Evolutionary conservation across 176 grass and related monocot genomes (phyloP).

Genomic region (Urochloa ruziziensis): DNA sequence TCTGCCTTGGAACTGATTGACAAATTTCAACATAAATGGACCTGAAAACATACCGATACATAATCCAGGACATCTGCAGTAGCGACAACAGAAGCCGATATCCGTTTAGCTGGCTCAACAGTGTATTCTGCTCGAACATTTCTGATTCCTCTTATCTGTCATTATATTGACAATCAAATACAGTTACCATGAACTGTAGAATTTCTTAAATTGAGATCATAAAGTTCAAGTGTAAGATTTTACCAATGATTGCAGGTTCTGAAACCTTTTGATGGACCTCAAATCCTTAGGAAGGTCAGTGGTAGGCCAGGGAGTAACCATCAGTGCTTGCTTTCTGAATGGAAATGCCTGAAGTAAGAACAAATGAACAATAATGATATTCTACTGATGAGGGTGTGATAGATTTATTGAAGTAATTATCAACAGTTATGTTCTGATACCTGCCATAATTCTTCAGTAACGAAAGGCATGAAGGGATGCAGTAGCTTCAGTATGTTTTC

Average conservation of each 20-base stretch:
- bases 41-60: slow-evolving; percentile 58
- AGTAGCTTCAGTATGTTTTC: slow-evolving; percentile 93
- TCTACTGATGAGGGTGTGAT: slow-evolving; percentile 1
- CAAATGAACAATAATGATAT: slow-evolving; percentile 27
- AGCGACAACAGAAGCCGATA: slow-evolving; percentile 95
- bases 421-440: slow-evolving; percentile 37
- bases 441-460: slow-evolving; percentile 99
- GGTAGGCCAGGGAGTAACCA: slow-evolving; percentile 73
- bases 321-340: slow-evolving; percentile 77
- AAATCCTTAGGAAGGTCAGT: slow-evolving; percentile 74
- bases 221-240: slow-evolving; percentile 30
- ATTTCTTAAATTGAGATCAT: slow-evolving; percentile 4
- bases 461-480: slow-evolving; percentile 98
- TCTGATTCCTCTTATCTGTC: slow-evolving; percentile 85
- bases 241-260: slow-evolving; percentile 96
- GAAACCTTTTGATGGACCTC: slow-evolving; percentile 86
- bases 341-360: slow-evolving; percentile 77
- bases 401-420: background rate
- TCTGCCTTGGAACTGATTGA: too few relatives aligned
- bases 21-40: background rate
- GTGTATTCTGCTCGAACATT: slow-evolving; percentile 95
- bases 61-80: slow-evolving; percentile 72
- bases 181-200: slow-evolving; percentile 8
- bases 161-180: slow-evolving; percentile 29
- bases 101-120: slow-evolving; percentile 93